These are phyloP conservation scores for Yamadazyma sp. DNA, from an alignment of 1,139 yeast genomes.

Conservation along the genomic window DNA sequence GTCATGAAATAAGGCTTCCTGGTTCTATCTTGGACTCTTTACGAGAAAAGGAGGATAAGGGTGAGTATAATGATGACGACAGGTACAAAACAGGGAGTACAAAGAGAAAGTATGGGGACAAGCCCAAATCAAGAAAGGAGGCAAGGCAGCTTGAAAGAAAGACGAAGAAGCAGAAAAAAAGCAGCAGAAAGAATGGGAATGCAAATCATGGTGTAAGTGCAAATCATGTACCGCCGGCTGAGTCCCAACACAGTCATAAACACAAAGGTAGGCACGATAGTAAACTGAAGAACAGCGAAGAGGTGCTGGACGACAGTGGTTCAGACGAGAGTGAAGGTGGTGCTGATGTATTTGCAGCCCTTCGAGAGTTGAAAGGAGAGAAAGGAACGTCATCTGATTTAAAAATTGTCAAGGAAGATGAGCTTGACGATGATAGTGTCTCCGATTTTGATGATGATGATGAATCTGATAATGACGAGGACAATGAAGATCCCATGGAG, in stretches of 20 bases:
- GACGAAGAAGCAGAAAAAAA: conserved; percentile 47
- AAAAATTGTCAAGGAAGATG: conserved; percentile 24
- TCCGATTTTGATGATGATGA: conserved; percentile 12
- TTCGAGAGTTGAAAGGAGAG: conserved; percentile 14
- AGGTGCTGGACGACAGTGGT: no score
- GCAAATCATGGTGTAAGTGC: no score
- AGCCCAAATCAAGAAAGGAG: conserved; percentile 49
- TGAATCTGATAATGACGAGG: conserved; percentile 9
- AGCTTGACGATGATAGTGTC: conserved; percentile 5
- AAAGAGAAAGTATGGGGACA: conserved; percentile 27
- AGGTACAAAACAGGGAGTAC: conserved; percentile 23
- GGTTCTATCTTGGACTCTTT: conserved; percentile 66
- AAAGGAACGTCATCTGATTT: conserved; percentile 4
- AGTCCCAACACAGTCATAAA: no score
- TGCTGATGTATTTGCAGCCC: conserved; percentile 16
- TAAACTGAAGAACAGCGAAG: no score
- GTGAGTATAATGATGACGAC: conserved; percentile 39
- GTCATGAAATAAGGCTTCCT: conserved; percentile 63
- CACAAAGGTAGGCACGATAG: not conserved
- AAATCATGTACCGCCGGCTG: no score
- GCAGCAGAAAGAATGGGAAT: not conserved
- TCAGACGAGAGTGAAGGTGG: no score
- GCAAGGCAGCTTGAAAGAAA: conserved; percentile 56
- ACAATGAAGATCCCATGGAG: conserved; percentile 23
- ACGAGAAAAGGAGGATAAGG: conserved; percentile 42